phyloP scores from a whole-genome alignment of 345 rosid species.

The Angophora floribunda region DNA sequence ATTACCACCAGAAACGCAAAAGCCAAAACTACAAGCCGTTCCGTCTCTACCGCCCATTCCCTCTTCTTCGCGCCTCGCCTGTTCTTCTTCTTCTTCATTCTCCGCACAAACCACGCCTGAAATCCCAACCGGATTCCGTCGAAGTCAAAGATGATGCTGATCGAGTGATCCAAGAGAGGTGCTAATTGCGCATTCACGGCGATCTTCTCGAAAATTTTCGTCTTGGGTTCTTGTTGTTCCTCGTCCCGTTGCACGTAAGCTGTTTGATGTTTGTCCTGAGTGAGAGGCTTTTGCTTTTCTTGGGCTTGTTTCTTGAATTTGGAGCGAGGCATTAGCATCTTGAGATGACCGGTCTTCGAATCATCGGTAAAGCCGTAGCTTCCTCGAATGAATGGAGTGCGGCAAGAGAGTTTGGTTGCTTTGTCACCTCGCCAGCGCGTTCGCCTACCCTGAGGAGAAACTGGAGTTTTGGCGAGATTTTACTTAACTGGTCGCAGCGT shows the following conservation, averaged over 20 bases:
- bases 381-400: neutral
- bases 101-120: rapidly evolving
- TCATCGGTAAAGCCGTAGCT: neutral
- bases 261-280: neutral
- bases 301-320: neutral
- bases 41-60: neutral
- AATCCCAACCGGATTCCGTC: neutral
- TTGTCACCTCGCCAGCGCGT: neutral
- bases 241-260: neutral
- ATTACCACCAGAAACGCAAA: neutral
- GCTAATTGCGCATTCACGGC: neutral
- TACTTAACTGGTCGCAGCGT: neutral
- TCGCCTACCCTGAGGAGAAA: neutral
- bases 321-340: neutral
- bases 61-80: rapidly evolving
- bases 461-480: neutral
- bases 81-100: neutral
- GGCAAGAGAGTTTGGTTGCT: neutral
- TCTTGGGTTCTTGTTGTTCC: neutral
- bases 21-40: neutral
- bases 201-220: neutral
- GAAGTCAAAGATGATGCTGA: neutral
- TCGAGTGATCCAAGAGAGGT: neutral
- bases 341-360: neutral
- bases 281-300: neutral